Conservation (phyloP, 1,139 yeast species). For the Yamadazyma spencermartinsiae region DNA sequence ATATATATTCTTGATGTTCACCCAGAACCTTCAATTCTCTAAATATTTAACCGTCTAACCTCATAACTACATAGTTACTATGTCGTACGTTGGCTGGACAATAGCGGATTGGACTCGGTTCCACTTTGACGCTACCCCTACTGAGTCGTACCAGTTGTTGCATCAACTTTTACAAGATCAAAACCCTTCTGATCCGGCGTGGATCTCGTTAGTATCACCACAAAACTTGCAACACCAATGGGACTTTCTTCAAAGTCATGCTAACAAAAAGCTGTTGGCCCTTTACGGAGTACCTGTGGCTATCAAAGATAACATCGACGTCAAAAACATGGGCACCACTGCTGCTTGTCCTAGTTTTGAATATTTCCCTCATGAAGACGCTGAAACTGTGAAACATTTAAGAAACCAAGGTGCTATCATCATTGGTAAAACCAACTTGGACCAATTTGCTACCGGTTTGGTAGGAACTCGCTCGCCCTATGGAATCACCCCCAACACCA, state of each 20-base stretch:
- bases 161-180: slow-evolving; percentile 50
- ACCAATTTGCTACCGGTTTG: slow-evolving; percentile 95
- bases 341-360: slow-evolving; percentile 91
- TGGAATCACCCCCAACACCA: slow-evolving; percentile 81
- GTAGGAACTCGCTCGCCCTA: slow-evolving; percentile 95
- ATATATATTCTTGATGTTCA: too few species aligned
- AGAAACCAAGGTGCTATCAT: slow-evolving; percentile 87
- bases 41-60: too few species aligned
- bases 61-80: background rate
- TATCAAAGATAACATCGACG: slow-evolving; percentile 93
- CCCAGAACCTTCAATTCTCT: background rate
- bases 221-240: slow-evolving; percentile 74
- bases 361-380: slow-evolving; percentile 66
- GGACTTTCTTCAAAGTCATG: slow-evolving; percentile 66
- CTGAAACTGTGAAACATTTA: slow-evolving; percentile 68
- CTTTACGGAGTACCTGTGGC: slow-evolving; percentile 94
- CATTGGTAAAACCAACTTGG: slow-evolving; percentile 89
- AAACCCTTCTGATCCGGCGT: slow-evolving; percentile 67
- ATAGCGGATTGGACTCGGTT: slow-evolving; percentile 64
- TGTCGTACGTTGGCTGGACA: slow-evolving; percentile 37
- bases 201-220: slow-evolving; percentile 75
- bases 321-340: slow-evolving; percentile 75
- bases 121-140: slow-evolving; percentile 64
- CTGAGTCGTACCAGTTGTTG: slow-evolving; percentile 56
- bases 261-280: slow-evolving; percentile 53